Conservation (phyloP, 352 stramenopile genomes). For the Phytopythium oedochilum region DNA sequence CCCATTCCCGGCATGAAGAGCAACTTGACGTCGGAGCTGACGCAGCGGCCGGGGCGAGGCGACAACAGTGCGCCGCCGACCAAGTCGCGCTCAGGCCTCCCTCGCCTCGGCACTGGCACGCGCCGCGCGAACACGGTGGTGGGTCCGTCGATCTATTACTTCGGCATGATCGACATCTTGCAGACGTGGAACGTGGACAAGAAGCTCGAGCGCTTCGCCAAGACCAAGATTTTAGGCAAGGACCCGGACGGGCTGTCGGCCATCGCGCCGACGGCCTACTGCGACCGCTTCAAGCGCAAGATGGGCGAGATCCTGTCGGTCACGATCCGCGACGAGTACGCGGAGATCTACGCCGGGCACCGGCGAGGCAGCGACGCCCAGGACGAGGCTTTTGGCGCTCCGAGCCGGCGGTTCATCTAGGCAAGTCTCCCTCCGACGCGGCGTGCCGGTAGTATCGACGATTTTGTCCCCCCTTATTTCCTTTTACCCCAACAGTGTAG, state of each 20-base stretch:
- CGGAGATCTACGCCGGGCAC: constrained; percentile 28
- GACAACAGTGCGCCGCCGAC: constrained; percentile 12
- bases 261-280: constrained; percentile 77
- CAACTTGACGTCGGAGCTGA: constrained; percentile 33
- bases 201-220: constrained; percentile 85
- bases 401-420: constrained; percentile 54
- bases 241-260: constrained; percentile 80
- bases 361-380: constrained; percentile 23
- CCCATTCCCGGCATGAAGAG: constrained; percentile 20
- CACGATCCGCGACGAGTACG: constrained; percentile 60
- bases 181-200: constrained; percentile 91
- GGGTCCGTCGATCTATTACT: constrained; percentile 85
- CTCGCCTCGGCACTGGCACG: constrained; percentile 60
- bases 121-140: constrained; percentile 84
- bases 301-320: constrained; percentile 85
- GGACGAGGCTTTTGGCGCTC: constrained; percentile 10
- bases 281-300: constrained; percentile 85
- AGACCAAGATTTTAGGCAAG: constrained; percentile 79
- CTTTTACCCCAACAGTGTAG: neutral
- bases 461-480: neutral
- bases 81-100: constrained; percentile 35
- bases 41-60: constrained; percentile 21
- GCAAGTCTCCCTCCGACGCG: neutral
- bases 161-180: constrained; percentile 86
- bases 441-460: no score